Evolutionary conservation across 257 asterid species (phyloP), one percentile per base, ranked within the genome.

Genomic region (Anisodus acutangulus): DNA sequence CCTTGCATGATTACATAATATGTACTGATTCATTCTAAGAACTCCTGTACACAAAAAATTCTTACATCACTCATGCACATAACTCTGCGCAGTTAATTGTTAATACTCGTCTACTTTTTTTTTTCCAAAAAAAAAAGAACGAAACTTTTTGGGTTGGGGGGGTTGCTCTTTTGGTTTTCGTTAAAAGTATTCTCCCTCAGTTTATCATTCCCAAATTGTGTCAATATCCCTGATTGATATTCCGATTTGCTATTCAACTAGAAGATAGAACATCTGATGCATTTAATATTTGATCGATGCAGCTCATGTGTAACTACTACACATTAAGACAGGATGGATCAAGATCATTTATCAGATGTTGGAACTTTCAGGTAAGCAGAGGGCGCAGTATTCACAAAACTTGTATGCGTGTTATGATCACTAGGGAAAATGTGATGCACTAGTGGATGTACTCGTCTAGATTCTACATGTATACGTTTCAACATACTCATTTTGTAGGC

Each of bases 301-400:
- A 96, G 98, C 92, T 97, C 67, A 95, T 97, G 98, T 95, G 99
- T 93, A 95, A 97, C 91, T 86, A 91, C 87, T 97, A 97, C 91
- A 93, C 99, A 37, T 57, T 97, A 82, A 92, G 99, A 91, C 99
- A 93, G 88, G 99, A 97, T 3, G 98, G 99, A 82, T 97, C 99
- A 26, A 88, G 92, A 70, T 90, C 98, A 43, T 97, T 93, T 88
- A 83, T 93, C 87, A 88, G 99, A 83, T 47, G 69, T 82, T 97
- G 99, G 99, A 91, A 90, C 91, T 90, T 95, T 71, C 95, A 96
- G 98, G 99, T 94, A 90, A 54, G 43, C 35, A 39, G 47, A 11
- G n/a, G 15, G 8, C 41, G 3, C 49, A 67, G 19, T 37, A 10
- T 22, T 45, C 76, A 78, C 81, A 8, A 57, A 76, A 51, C 26